Conservation (phyloP, 257 asterid genomes). For the Verbena officinalis region DNA sequence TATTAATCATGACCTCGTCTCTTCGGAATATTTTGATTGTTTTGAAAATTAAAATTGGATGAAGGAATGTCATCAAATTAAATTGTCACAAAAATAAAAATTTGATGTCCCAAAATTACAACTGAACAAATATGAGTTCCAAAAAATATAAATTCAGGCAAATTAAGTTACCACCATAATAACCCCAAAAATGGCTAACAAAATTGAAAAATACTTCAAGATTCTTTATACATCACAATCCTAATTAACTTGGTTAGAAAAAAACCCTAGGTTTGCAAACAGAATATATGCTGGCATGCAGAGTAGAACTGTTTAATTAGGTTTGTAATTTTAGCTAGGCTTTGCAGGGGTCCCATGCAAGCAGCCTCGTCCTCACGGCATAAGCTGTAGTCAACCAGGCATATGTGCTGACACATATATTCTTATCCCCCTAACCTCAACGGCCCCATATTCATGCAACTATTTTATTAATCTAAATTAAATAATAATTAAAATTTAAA, state of each 20-base stretch:
- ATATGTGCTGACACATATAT: background rate
- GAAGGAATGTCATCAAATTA: no score
- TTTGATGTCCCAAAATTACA: no score
- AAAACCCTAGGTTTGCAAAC: slow-evolving; percentile 8
- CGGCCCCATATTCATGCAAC: slow-evolving; percentile 37
- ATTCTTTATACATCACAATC: no score
- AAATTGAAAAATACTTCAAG: no score
- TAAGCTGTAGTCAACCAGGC: slow-evolving; percentile 14
- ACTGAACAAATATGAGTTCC: no score
- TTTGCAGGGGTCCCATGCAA: slow-evolving; percentile 25
- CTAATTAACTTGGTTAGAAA: background rate
- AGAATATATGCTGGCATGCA: slow-evolving; percentile 3
- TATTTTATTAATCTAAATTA: slow-evolving; percentile 14
- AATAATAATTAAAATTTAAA: background rate
- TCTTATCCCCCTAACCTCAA: slow-evolving; percentile 1
- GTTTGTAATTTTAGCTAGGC: background rate
- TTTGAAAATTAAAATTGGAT: no score
- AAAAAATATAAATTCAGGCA: no score
- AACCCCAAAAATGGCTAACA: no score
- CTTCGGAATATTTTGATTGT: no score
- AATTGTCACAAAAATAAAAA: no score
- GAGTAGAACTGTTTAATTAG: slow-evolving; percentile 15
- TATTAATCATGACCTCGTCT: no score
- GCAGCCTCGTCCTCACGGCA: slow-evolving; percentile 4
- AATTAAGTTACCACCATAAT: no score